Evolutionary conservation across 2,329 filamentous ascomycete species (phyloP), one percentile per base, ranked within the genome.

Genomic region (Sporothrix euskadiensis): DNA sequence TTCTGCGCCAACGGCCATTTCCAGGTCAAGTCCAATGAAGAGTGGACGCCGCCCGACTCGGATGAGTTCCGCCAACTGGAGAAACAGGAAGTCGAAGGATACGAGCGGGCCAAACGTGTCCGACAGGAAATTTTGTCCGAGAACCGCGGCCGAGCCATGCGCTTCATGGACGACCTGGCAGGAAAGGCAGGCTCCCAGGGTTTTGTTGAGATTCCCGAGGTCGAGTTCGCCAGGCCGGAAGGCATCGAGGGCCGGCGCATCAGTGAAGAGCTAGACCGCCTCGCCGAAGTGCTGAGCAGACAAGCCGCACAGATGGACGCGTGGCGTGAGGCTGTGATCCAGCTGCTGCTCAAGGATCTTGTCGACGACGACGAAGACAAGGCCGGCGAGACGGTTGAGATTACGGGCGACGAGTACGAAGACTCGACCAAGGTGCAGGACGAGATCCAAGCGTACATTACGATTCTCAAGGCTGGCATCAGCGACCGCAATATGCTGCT

Each of bases 351-450:
- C 12, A 87, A 90, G 74, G 89, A 93, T 0, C 85, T 98, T 1
- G 89, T 98, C 22, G 96, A 98, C 77, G 90, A 96, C 78, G 94
- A 97, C 56, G 89, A 89, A 0, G 84, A 84, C 92, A 96, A 59
- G 54, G 32, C 65, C 22, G 71, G 61, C 47, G 89, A 89, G 1
- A 83, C 84, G 72, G 82, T 87, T 10, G 93, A 97, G 73, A 87
- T 90, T 2, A 95, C 94, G 12, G 96, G 96, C 32, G 91, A 98
- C 74, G 96, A 98, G 80, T 96, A 97, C 75, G 92, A 94, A 77
- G 89, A 92, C 44, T 97, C 95, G 0, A 93, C 94, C 0, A 93
- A 93, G 80, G 88, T 91, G 63, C 95, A 98, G 81, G 95, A 98
- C 75, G 90, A 97, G 79, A 88, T 98, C 57, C 93, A 95, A 81